Base-by-base conservation (phyloP, 202 grass and related monocot species). In the Digitaria exilis region DNA sequence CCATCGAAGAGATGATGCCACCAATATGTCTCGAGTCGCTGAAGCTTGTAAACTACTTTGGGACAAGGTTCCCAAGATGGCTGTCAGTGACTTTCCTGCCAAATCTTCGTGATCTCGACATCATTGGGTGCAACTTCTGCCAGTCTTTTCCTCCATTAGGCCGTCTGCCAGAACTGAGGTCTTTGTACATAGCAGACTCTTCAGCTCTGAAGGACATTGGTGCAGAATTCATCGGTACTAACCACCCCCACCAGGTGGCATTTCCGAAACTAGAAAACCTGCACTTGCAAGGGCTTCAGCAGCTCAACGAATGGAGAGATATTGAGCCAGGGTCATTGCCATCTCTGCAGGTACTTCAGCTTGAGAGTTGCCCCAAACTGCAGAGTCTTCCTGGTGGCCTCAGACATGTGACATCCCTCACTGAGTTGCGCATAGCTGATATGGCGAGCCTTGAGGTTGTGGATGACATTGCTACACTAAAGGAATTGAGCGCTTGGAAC, bases 251-350 rank as follows among this genome's bases (percentile, higher is more conserved):
- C n/a, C 85, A 92, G 37, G 73, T 86, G 22, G 43, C 86, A 65
- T 97, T 92, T 85, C 85, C 86, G 3, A 94, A 89, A 70, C 85
- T 97, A 25, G 67, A 94, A 63, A 89, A 70, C 49, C 63, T 97
- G 65, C 84, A 88, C 73, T 34, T 97, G 35, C 84, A 84, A 90
- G 78, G 86, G 16, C 59, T 94, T 71, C 34, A 45, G 43, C 88
- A 94, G 48, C 91, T 94, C 4, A 14, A 91, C 52, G 67, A 15
- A 61, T 97, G 95, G 95, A 79, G 79, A 10, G 81, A 85, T 16
- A 80, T 92, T 0, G 75, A 92, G 56, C 82, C 63, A 65, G 81
- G 75, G 41, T 35, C 66, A 8, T 74, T 97, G 45, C 89, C 92
- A 46, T 87, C 51, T 83, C 71, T 97, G 63, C 87, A 87, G 86